phyloP scores from a whole-genome alignment of 177 flowering plant genomes.

The Telopea speciosissima region DNA sequence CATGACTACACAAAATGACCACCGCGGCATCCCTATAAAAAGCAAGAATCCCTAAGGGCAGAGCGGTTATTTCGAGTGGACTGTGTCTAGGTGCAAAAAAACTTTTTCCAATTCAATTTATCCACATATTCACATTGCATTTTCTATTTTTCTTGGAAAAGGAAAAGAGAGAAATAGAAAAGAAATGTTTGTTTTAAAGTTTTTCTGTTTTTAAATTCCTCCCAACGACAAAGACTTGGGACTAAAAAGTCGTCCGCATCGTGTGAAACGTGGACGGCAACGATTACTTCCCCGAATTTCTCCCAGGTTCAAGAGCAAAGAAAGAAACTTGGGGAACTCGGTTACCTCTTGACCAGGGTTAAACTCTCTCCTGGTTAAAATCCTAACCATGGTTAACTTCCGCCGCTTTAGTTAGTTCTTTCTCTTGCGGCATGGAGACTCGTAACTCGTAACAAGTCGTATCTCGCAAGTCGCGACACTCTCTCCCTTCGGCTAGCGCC shows the following conservation, averaged over 20 bases:
- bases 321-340: neutral
- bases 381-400: slow-evolving; percentile 27
- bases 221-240: neutral
- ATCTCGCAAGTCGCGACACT: neutral
- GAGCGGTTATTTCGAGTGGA: too few relatives aligned
- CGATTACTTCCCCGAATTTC: neutral
- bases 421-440: neutral
- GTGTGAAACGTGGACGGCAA: slow-evolving; percentile 6
- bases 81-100: too few relatives aligned
- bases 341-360: neutral
- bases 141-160: too few relatives aligned
- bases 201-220: too few relatives aligned
- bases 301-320: neutral
- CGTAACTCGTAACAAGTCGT: too few relatives aligned
- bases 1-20: too few relatives aligned
- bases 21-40: too few relatives aligned
- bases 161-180: too few relatives aligned
- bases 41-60: too few relatives aligned
- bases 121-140: too few relatives aligned
- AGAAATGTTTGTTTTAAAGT: too few relatives aligned
- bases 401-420: slow-evolving; percentile 28
- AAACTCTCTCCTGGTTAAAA: neutral
- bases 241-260: neutral
- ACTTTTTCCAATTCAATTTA: too few relatives aligned
- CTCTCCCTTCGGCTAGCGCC: slow-evolving; percentile 9